A percentile compares a stretch with the other conserved stretches of the same genome.
phyloP scores from a whole-genome alignment of 2,329 filamentous ascomycete species.

The Dactylellina drechsleri region DNA sequence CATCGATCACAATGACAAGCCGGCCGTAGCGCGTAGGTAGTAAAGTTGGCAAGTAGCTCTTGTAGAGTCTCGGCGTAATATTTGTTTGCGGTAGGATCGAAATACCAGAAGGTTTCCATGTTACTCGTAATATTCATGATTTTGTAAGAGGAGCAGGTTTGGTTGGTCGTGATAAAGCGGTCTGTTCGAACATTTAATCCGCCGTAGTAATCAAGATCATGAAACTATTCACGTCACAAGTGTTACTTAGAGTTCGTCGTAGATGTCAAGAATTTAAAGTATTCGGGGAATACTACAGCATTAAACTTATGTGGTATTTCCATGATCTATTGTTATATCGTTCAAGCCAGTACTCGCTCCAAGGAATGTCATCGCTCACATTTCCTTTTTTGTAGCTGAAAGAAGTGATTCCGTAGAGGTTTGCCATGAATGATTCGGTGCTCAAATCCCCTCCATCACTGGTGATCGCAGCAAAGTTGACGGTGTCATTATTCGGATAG shows the following conservation, averaged over 20 bases:
- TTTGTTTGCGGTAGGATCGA: background rate
- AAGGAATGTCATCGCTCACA: constrained; percentile 1
- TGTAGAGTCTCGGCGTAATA: background rate
- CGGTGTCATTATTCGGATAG: constrained; percentile 19
- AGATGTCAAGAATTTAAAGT: background rate
- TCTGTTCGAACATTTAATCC: constrained; percentile 1
- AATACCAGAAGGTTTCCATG: constrained; percentile 10
- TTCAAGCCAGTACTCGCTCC: constrained; percentile 21
- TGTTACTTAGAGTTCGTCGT: background rate
- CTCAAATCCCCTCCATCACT: background rate
- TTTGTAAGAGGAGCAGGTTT: constrained; percentile 14
- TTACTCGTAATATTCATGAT: constrained; percentile 15
- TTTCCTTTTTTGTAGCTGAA: constrained; percentile 17
- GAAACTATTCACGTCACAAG: constrained; percentile 3
- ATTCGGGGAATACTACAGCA: background rate
- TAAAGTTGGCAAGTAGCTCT: constrained; percentile 20
- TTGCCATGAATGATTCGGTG: constrained; percentile 21
- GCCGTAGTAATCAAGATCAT: constrained; percentile 21
- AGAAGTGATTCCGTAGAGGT: constrained; percentile 27
- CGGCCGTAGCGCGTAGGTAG: constrained; percentile 7
- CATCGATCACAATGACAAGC: constrained; percentile 3
- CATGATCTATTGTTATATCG: constrained; percentile 19
- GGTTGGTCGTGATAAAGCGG: constrained; percentile 22
- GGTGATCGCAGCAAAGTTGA: background rate
- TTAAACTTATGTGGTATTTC: constrained; percentile 16